Evolutionary conservation across 2,329 filamentous ascomycete genomes (phyloP).

Genomic region (Exophiala phaeomuriformis): DNA sequence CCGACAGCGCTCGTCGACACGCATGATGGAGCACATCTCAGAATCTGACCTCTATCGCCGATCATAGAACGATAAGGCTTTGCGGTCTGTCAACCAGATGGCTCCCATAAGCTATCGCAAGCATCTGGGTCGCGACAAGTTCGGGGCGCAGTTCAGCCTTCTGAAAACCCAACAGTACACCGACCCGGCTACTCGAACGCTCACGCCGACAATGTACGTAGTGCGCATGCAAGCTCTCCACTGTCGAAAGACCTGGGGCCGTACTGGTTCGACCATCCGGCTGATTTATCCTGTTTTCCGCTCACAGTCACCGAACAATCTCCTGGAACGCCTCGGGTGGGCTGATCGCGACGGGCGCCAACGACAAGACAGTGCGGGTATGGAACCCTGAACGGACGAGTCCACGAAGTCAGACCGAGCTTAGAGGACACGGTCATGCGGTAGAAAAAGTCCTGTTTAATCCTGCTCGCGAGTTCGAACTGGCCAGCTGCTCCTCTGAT

Average conservation of each 20-base stretch:
- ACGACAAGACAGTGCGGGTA: slow-evolving; percentile 80
- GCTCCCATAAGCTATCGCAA: slow-evolving; percentile 31
- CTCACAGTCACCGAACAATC: slow-evolving; percentile 62
- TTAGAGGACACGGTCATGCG: slow-evolving; percentile 42
- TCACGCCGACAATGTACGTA: slow-evolving; percentile 51
- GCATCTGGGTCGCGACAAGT: slow-evolving; percentile 56
- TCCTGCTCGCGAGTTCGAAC: slow-evolving; percentile 43
- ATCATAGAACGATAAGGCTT: not conserved
- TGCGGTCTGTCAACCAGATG: slow-evolving; percentile 3
- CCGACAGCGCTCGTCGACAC: not conserved
- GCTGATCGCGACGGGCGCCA: slow-evolving; percentile 77
- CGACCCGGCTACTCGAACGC: slow-evolving; percentile 52
- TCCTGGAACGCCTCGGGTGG: slow-evolving; percentile 84
- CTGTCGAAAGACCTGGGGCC: not conserved
- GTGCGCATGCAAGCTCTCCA: not conserved
- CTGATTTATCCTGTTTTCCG: slow-evolving; percentile 9
- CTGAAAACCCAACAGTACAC: slow-evolving; percentile 66
- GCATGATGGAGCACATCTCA: not conserved
- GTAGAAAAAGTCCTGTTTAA: slow-evolving; percentile 46
- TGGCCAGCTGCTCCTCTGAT: slow-evolving; percentile 45
- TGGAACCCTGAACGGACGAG: slow-evolving; percentile 63
- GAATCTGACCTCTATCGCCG: not conserved
- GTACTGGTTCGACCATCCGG: slow-evolving; percentile 20
- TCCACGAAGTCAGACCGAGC: slow-evolving; percentile 42
- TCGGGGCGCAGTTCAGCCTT: slow-evolving; percentile 58